These are phyloP conservation scores for Trifolium repens DNA, from an alignment of 306 rosid genomes.

Conservation along the genomic window DNA sequence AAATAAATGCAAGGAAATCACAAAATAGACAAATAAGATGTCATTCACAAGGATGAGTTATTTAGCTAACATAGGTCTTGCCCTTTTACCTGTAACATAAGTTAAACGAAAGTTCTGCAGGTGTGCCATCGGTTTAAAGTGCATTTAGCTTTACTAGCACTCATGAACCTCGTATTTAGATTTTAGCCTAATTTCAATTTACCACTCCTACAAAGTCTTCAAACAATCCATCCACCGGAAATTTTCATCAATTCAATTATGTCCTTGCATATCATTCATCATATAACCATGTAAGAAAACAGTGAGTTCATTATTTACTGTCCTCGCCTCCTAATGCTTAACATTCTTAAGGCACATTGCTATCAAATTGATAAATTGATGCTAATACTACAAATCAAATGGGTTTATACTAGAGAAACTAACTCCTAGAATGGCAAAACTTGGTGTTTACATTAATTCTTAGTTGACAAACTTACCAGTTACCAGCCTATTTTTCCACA, in stretches of 20 bases:
- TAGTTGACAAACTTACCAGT: constrained; percentile 26
- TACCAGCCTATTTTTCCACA: constrained; percentile 57
- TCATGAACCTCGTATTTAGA: constrained; percentile 13
- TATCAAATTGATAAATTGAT: constrained; percentile 27
- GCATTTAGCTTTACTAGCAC: background rate
- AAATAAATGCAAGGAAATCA: constrained; percentile 21
- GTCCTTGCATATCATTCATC: constrained; percentile 34
- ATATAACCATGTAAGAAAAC: constrained; percentile 64
- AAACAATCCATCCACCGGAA: constrained; percentile 48
- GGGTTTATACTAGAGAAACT: constrained; percentile 8
- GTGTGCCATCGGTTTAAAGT: background rate
- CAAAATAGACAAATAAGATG: constrained; percentile 6
- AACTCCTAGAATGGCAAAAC: constrained; percentile 35
- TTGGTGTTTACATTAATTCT: constrained; percentile 9
- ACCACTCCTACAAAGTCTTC: background rate
- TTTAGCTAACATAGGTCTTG: constrained; percentile 3
- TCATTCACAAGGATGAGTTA: constrained; percentile 3
- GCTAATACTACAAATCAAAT: constrained; percentile 26
- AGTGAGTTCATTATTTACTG: constrained; percentile 59
- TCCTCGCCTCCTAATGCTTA: constrained; percentile 49
- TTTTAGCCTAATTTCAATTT: background rate
- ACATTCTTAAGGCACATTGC: constrained; percentile 26
- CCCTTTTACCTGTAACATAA: background rate
- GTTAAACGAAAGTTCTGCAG: background rate
- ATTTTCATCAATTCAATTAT: background rate